Base-by-base conservation (phyloP, 148 eudicot species). In the Cornus controversa region DNA sequence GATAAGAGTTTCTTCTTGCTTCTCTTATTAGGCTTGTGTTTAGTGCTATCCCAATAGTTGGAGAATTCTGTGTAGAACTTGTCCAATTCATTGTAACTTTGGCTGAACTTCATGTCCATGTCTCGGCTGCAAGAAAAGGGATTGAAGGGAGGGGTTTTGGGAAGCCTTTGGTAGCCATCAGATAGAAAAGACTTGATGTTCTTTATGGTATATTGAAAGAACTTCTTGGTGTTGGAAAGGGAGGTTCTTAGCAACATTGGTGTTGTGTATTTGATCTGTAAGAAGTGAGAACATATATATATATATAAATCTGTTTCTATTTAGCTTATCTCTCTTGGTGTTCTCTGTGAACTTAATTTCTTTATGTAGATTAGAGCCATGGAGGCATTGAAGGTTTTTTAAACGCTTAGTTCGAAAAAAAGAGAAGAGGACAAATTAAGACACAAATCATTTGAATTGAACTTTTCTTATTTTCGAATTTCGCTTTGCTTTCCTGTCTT, bases 181-280 rank as follows among this genome's bases (percentile, higher is more conserved):
- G 87, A 82, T 23, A 91, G 60, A n/a, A 88, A 84, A 5, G 90
- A 87, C 77, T 85, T 91, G 82, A 91, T 57, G 72, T 65, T 80
- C 7, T 85, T 71, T 1, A 91, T 6, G 6, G 91, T 85, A 78
- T 72, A 88, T 36, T 84, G 85, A 62, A 91, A 81, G 82, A 91
- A 83, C 76, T 83, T 91, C 83, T 88, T 91, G 80, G 91, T 90
- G 73, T 68, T 77, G 74, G 87, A 82, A 29, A 88, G 73, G 40
- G 89, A 81, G 78, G 82, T 82, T 77, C 80, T 81, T 25, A 89
- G 84, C 75, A 87, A 40, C 90, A 89, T 91, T 22, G 45, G 5
- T 50, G 20, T 16, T 50, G 18, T 50, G 6, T 3, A 1, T 47
- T 5, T 47, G 10, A n/a, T n/a, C n/a, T n/a, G n/a, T n/a, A n/a